Evolutionary conservation across 2,329 filamentous ascomycete species (phyloP).

Genomic region (Tolypocladium ovalisporum): DNA sequence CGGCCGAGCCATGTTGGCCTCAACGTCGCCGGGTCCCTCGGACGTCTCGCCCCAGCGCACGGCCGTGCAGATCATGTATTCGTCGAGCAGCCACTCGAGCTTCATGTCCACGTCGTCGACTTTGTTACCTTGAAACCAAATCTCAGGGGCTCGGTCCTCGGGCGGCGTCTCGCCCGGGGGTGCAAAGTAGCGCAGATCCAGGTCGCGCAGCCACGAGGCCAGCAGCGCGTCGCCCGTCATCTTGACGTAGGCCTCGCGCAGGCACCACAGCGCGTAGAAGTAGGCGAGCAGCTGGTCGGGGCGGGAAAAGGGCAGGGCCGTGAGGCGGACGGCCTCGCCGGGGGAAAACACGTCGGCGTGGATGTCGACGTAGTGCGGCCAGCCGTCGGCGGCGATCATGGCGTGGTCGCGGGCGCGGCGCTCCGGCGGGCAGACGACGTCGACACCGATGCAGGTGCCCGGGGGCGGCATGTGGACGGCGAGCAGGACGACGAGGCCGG

Average conservation of each 20-base stretch:
- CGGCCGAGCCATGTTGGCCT: constrained; percentile 24
- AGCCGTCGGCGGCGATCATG: constrained; percentile 48
- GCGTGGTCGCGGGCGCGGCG: constrained; percentile 49
- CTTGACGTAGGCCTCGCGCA: constrained; percentile 75
- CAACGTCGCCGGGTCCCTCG: constrained; percentile 29
- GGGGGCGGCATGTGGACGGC: constrained; percentile 31
- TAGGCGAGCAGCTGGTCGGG: constrained; percentile 50
- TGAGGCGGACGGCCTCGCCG: constrained; percentile 52
- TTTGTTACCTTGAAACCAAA: constrained; percentile 17
- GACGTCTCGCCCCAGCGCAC: constrained; percentile 18
- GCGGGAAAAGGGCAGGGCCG: constrained; percentile 24
- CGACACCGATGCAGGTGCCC: constrained; percentile 49
- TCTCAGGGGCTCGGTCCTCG: constrained; percentile 11
- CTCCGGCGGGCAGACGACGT: constrained; percentile 68
- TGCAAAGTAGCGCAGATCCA: constrained; percentile 57
- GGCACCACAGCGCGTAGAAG: constrained; percentile 71
- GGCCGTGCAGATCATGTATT: constrained; percentile 45
- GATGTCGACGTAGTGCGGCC: constrained; percentile 57
- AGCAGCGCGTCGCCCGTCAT: constrained; percentile 70
- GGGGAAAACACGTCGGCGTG: constrained; percentile 60
- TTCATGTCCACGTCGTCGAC: constrained; percentile 23
- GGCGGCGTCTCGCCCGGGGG: constrained; percentile 32
- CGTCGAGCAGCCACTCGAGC: constrained; percentile 30
- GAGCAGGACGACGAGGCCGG: constrained; percentile 59
- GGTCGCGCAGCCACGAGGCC: constrained; percentile 58